Base-by-base conservation (phyloP, 148 eudicot species). In the Rhododendron henanense region DNA sequence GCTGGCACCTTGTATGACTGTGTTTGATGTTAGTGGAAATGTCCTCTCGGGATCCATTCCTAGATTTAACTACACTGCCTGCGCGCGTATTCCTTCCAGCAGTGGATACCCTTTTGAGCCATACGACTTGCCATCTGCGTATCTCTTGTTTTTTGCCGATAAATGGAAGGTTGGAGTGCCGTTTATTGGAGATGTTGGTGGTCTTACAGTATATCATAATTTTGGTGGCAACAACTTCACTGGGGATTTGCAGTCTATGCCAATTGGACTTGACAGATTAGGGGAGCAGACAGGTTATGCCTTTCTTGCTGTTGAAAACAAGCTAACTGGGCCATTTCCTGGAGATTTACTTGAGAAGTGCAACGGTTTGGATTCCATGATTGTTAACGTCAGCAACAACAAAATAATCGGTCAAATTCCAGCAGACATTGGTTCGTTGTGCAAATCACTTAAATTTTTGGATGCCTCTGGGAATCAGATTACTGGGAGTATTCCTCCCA, bases 1-100 rank as follows among this genome's bases (percentile, higher is more conserved):
- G 31, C 88, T 85, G 21, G 89, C 86, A 75, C 90, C 91, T 87
- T 92, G 94, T 86, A 86, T 87, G 88, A 74, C 79, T 78, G 84
- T 90, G 44, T 88, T 92, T 81, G 94, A 92, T 85, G 87, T 92
- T 85, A 92, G 94, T 83, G 89, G 87, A 41, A 92, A 92, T 85
- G 5, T 3, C 45, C 86, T 92, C 16, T 85, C 90, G 1, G 94
- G 94, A 84, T 77, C 90, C 23, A 87, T 92, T n/a, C 93, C 93
- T 19, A 86, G n/a, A 37, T 92, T 92, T 67, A 78, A 86, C 21
- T 82, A 69, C 78, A 79, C 82, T 37, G 55, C 78, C 76, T 92
- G 93, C 84, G 33, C 80, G 33, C 89, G 50, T 45, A 33, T 85
- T 53, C 78, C 81, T 23, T 85, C 87, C 67, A 48, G 67, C 25